Percentiles rank a stretch among this genome's conserved stretches.
Evolutionary conservation across 2,329 filamentous ascomycete species (phyloP).

Genomic region (Nothopassalora personata): DNA sequence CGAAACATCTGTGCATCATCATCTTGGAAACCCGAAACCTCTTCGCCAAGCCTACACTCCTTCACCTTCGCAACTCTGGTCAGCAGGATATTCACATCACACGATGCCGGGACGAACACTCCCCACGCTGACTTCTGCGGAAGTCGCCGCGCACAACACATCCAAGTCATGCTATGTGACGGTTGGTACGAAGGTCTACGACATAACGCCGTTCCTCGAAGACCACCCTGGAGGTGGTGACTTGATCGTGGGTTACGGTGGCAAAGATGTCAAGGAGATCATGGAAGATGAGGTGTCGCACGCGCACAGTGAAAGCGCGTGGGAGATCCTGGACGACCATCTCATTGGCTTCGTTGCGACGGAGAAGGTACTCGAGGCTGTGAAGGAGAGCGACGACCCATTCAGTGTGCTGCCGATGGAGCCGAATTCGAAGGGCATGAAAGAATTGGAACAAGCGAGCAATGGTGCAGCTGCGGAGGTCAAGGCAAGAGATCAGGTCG

Average conservation of each 20-base stretch:
- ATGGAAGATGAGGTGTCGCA: slow-evolving; percentile 80
- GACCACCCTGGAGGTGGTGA: slow-evolving; percentile 88
- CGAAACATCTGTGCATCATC: background rate
- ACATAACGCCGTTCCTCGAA: slow-evolving; percentile 85
- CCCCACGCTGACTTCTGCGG: slow-evolving; percentile 72
- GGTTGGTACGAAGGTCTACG: slow-evolving; percentile 83
- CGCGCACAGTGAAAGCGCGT: slow-evolving; percentile 83
- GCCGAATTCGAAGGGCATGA: slow-evolving; percentile 44
- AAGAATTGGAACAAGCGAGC: slow-evolving; percentile 44
- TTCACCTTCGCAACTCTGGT: background rate
- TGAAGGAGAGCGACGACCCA: slow-evolving; percentile 44
- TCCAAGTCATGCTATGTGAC: slow-evolving; percentile 87
- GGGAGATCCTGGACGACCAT: slow-evolving; percentile 86
- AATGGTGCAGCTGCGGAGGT: slow-evolving; percentile 42
- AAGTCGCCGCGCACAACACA: slow-evolving; percentile 76
- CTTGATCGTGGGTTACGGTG: slow-evolving; percentile 81
- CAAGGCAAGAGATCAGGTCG: slow-evolving; percentile 36
- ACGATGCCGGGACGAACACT: slow-evolving; percentile 76
- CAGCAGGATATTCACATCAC: background rate
- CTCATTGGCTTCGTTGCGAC: slow-evolving; percentile 73
- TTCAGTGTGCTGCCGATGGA: slow-evolving; percentile 51
- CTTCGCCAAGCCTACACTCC: background rate
- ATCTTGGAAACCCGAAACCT: background rate
- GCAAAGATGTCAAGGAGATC: slow-evolving; percentile 77
- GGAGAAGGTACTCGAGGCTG: slow-evolving; percentile 51